Conservation (phyloP, 805 yeast species). For the Pichia sporocuriosa region DNA sequence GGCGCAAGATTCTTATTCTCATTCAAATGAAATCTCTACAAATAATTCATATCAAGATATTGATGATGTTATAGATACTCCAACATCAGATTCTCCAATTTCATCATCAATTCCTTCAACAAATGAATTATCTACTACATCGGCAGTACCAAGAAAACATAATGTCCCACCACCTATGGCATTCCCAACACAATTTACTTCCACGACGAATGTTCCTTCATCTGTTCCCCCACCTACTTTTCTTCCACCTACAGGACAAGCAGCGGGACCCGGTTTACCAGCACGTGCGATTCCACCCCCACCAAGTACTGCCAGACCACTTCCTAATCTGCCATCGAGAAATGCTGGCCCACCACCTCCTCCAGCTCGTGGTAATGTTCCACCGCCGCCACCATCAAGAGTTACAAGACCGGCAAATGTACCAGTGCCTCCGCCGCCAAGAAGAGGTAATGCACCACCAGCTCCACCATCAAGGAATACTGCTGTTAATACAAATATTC, state of each 20-base stretch:
- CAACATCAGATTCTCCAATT: conserved; percentile 5
- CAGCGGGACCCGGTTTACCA: conserved; percentile 20
- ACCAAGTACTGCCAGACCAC: conserved; percentile 11
- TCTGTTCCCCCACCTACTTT: conserved; percentile 9
- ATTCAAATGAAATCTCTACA: no score
- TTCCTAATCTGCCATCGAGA: conserved; percentile 5
- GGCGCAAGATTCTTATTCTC: no score
- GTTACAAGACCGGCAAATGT: neutral
- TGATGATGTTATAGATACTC: neutral
- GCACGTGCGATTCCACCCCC: conserved; percentile 23
- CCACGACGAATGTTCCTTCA: conserved; percentile 18
- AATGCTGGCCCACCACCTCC: conserved; percentile 23
- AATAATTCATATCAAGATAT: conserved; percentile 11
- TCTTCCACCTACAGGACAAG: neutral
- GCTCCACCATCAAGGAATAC: conserved; percentile 35
- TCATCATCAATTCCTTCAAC: conserved; percentile 13
- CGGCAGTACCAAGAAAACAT: conserved; percentile 3
- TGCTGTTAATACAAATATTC: conserved; percentile 8
- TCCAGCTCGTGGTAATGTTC: conserved; percentile 22
- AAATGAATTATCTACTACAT: conserved; percentile 12
- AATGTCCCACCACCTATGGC: conserved; percentile 17
- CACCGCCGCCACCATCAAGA: conserved; percentile 25
- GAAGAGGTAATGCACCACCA: conserved; percentile 35
- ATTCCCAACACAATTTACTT: no score
- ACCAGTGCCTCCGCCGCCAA: conserved; percentile 26